Evolutionary conservation across 2,329 filamentous ascomycete genomes (phyloP), one percentile per base, ranked within the genome.

Genomic region (Coniochaeta prunicola): DNA sequence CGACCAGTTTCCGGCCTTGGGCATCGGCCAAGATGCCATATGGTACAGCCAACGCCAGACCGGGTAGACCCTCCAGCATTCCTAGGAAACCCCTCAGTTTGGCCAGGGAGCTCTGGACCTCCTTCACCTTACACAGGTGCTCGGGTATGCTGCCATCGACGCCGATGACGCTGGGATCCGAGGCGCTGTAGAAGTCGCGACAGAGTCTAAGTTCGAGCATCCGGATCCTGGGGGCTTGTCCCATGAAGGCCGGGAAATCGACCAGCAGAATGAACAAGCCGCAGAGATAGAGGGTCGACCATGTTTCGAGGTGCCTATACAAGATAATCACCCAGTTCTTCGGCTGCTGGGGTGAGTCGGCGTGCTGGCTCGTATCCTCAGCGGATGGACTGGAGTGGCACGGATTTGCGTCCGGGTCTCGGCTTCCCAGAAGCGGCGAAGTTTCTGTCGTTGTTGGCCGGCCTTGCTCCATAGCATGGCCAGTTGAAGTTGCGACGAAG

Each of bases 151-250:
- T 58, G 5, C 58, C 58, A 19, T 58, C 58, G 31, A 36, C 50
- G 13, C 56, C 40, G 26, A 61, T 60, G 31, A 60, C 50, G 17
- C 55, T 42, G 17, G 58, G 38, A 33, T 60, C 58, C 36, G 21
- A 9, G n/a, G 48, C 13, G 4, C 40, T 17, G 33, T 61, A 61
- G 34, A 60, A 55, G 45, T 61, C 60, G 24, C 60, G 58, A 33
- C 60, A 61, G n/a, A 60, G 56, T 24, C 56, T 42, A 15, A 58
- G 26, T 31, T 61, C 60, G 10, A 61, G 53, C 60, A 61, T 60
- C 28, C 60, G 58, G n/a, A 61, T 33, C 58, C 56, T 45, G 33
- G 60, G 55, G 13, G 38, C 58, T 50, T 60, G 58, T n/a, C 50
- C 42, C 60, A 61, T 61, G 50, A 60, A 61, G 26, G 13, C 19